These are phyloP conservation scores for Aureobasidium sp. DNA, from an alignment of 2,329 filamentous ascomycete species.

Conservation along the genomic window DNA sequence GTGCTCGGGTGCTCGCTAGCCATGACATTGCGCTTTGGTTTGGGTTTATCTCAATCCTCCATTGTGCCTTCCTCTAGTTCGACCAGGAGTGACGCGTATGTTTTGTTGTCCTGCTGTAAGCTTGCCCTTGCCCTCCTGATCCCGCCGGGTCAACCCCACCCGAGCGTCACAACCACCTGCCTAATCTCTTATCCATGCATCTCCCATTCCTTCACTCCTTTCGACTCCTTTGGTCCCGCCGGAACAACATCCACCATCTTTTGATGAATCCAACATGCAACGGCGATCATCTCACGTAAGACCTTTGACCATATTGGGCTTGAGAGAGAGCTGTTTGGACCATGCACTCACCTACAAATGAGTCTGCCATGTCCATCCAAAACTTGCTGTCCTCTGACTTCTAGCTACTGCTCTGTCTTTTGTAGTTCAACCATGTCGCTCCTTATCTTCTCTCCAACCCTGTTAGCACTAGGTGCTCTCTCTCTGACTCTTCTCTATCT, in stretches of 20 bases:
- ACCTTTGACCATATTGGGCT: background rate
- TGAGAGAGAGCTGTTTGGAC: background rate
- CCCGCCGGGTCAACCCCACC: background rate
- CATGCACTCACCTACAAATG: background rate
- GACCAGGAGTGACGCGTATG: background rate
- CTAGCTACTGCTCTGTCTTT: background rate
- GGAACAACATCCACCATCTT: background rate
- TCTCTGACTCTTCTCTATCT: slow-evolving; percentile 10
- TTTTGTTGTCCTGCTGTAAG: background rate
- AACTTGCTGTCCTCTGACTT: background rate
- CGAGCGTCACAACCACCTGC: background rate
- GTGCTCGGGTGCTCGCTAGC: slow-evolving; percentile 26
- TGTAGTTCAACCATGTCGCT: background rate
- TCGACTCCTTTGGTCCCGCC: background rate
- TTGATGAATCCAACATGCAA: background rate
- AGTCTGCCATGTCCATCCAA: background rate
- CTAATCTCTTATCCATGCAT: background rate
- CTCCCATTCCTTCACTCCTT: background rate
- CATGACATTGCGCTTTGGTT: slow-evolving; percentile 27
- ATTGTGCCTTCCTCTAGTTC: background rate
- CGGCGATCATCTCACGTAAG: background rate
- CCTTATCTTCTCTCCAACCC: background rate
- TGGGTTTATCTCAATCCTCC: slow-evolving; percentile 14
- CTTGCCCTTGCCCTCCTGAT: background rate
- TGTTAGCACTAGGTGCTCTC: background rate